Conservation (phyloP, 805 yeast species). For the Wickerhamiella vanderwaltii region DNA sequence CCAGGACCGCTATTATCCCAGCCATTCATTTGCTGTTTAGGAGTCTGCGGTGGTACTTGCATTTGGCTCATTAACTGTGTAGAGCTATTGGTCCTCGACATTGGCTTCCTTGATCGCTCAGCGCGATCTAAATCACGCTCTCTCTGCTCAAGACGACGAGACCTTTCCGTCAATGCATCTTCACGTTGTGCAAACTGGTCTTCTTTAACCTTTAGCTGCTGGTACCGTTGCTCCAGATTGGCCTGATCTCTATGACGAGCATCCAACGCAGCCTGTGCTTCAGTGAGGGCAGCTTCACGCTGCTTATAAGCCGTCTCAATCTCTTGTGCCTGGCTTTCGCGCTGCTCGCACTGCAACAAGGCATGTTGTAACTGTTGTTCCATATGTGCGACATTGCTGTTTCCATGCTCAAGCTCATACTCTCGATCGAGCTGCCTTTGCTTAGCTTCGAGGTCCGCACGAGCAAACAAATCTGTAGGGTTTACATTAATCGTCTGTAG, state of each 20-base stretch:
- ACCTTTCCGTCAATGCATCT: slow-evolving; percentile 7
- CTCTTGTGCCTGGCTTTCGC: not conserved
- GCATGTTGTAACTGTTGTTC: slow-evolving; percentile 4
- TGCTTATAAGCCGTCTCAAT: not conserved
- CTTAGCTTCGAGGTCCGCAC: slow-evolving; percentile 8
- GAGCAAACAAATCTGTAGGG: slow-evolving; percentile 5
- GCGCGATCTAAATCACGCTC: slow-evolving; percentile 6
- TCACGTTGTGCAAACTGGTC: slow-evolving; percentile 14
- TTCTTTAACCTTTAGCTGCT: slow-evolving; percentile 13
- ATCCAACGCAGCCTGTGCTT: not conserved
- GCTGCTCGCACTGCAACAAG: not conserved
- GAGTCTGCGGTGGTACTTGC: not conserved
- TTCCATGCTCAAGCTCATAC: slow-evolving; percentile 3
- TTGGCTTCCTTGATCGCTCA: not conserved
- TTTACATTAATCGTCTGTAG: slow-evolving; percentile 14
- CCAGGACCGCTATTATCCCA: not conserved
- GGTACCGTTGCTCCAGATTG: slow-evolving; percentile 9
- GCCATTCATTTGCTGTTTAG: not conserved
- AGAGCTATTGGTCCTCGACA: slow-evolving; percentile 3
- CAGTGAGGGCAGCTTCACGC: slow-evolving; percentile 1
- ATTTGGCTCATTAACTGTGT: not conserved
- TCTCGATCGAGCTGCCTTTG: slow-evolving; percentile 6
- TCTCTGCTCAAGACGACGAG: slow-evolving; percentile 4
- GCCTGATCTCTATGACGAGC: not conserved
- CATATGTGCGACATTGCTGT: not conserved